phyloP scores from a whole-genome alignment of 228 moss, liverwort and hornwort genomes.

The Sphagnum fallax region DNA sequence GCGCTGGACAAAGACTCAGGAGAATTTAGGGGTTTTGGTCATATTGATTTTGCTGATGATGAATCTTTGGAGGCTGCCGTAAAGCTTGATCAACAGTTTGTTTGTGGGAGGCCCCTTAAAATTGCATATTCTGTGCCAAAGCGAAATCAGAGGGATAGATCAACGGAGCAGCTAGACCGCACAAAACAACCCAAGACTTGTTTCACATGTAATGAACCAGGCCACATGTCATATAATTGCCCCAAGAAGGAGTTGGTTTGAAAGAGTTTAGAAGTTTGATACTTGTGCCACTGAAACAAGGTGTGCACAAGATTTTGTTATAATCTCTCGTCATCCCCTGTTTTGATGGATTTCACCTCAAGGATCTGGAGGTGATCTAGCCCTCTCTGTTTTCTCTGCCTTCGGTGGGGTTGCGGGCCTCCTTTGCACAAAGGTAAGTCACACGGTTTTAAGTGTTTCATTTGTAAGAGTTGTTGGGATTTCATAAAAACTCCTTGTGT shows the following conservation, averaged over 20 bases:
- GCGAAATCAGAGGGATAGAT: constrained; percentile 5
- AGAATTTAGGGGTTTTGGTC: constrained; percentile 75
- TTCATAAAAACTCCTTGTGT: no score
- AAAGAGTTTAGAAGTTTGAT: not conserved
- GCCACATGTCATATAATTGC: constrained; percentile 69
- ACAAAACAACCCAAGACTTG: constrained; percentile 21
- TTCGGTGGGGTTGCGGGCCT: no score
- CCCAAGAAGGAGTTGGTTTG: constrained; percentile 20
- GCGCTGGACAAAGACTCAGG: constrained; percentile 42
- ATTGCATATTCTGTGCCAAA: constrained; percentile 77
- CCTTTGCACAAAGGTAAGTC: no score
- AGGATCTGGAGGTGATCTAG: no score
- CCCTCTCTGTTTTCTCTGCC: no score
- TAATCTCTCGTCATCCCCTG: no score
- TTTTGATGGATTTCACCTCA: no score
- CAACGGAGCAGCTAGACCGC: not conserved
- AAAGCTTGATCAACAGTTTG: constrained; percentile 53
- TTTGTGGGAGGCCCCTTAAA: constrained; percentile 70
- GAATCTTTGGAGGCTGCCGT: constrained; percentile 70
- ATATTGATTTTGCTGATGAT: constrained; percentile 72
- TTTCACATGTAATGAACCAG: constrained; percentile 58
- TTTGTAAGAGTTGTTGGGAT: no score
- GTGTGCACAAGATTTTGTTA: no score
- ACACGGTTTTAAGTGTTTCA: no score
- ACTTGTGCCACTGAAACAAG: no score